Evolutionary conservation across 177 flowering plant genomes (phyloP), one percentile per base, ranked within the genome.

Genomic region (Telopea speciosissima): DNA sequence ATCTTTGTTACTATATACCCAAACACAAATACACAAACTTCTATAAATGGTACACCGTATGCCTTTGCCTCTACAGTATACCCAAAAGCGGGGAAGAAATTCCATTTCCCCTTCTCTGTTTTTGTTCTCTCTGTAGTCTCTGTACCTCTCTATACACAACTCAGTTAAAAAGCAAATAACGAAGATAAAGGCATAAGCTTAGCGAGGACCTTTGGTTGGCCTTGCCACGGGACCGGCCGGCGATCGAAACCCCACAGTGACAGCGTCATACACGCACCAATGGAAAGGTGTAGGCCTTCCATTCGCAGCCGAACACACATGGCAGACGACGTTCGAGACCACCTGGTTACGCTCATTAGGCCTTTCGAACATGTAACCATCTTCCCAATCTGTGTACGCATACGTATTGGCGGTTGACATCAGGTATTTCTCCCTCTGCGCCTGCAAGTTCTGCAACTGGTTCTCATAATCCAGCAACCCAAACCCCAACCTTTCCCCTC

Each of bases 151-250:
- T 36, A 36, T 36, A 36, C 40, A 36, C 33, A 31, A 31, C 40
- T 36, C 40, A 8, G 8, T 36, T 36, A 36, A 36, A 36, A 36
- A 36, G 0, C 40, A 36, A 36, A 36, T 36, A 36, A 36, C 40
- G 3, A 36, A 49, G 54, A 49, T 5, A 49, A 49, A 49, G 16
- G 13, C 1, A 6, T 9, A 12, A 67, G 12, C 8, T 31, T 31
- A 74, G 26, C 25, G 33, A 56, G 76, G 70, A 16, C 67, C 25
- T 72, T 81, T 80, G n/a, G 65, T 71, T n/a, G 95, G 92, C 73
- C 90, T 79, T 8, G 80, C 76, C 58, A 90, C 77, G 24, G 91
- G 91, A 42, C 91, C 92, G 9, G 83, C 87, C 59, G 71, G 69
- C 2, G 87, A 64, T 11, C 83, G 69, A 75, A 83, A 81, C 49